Conservation (phyloP, 1,284 basidiomycete species). For the Trametes pubescens region DNA sequence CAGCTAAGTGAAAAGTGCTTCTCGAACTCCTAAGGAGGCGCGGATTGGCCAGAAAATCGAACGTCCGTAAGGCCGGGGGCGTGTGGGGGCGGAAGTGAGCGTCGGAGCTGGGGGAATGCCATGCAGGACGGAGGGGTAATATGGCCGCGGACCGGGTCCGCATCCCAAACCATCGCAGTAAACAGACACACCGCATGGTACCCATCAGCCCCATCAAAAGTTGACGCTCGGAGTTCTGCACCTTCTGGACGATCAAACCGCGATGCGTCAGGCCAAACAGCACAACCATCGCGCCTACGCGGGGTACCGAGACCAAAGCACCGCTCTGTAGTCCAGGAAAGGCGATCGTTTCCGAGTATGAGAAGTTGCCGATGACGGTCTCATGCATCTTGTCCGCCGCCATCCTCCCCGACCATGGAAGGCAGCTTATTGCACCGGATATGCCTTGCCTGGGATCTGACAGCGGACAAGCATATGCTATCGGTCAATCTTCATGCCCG, state of each 20-base stretch:
- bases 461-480: not conserved
- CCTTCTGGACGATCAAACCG: slow-evolving; percentile 7
- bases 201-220: slow-evolving; percentile 19
- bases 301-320: not conserved
- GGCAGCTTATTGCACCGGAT: not conserved
- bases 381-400: not conserved
- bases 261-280: not conserved
- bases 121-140: slow-evolving; percentile 14
- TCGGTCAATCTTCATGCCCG: not conserved
- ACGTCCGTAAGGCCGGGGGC: slow-evolving; percentile 4
- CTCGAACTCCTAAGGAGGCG: not conserved
- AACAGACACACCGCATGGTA: slow-evolving; percentile 19
- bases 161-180: slow-evolving; percentile 9
- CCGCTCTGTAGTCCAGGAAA: not conserved
- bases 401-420: not conserved
- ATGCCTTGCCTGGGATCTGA: not conserved
- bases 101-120: slow-evolving; percentile 8
- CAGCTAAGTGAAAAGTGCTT: not conserved
- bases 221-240: slow-evolving; percentile 10
- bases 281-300: not conserved
- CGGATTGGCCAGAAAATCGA: slow-evolving; percentile 1
- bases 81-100: slow-evolving; percentile 5
- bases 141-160: slow-evolving; percentile 11
- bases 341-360: not conserved
- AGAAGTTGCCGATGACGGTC: not conserved